Evolutionary conservation across 495 filamentous ascomycete species (phyloP).

Genomic region (Wilcoxina mikolae): DNA sequence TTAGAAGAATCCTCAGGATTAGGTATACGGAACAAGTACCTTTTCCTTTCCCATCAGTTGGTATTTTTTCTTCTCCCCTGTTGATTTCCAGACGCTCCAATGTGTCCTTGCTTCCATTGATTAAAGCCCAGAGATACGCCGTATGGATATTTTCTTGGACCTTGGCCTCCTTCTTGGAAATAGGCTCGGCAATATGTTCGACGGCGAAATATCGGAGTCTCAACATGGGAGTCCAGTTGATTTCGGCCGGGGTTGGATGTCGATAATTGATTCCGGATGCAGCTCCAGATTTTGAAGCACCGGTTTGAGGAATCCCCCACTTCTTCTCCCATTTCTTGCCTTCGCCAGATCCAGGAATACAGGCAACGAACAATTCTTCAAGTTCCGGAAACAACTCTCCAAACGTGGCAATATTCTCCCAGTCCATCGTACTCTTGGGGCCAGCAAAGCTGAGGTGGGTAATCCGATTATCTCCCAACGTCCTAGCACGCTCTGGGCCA

Average conservation of each 20-base stretch:
- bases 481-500: slow-evolving; percentile 3
- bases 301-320: background rate
- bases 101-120: slow-evolving; percentile 11
- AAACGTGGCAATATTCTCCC: slow-evolving; percentile 16
- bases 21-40: background rate
- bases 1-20: background rate
- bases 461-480: slow-evolving; percentile 19
- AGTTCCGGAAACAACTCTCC: slow-evolving; percentile 21
- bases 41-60: slow-evolving; percentile 10
- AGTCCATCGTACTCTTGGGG: slow-evolving; percentile 14
- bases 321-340: slow-evolving; percentile 9
- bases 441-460: slow-evolving; percentile 19
- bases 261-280: too few relatives aligned
- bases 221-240: slow-evolving; percentile 14
- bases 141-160: slow-evolving; percentile 17
- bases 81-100: slow-evolving; percentile 18
- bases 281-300: too few relatives aligned
- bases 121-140: slow-evolving; percentile 18
- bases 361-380: slow-evolving; percentile 13
- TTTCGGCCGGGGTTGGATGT: slow-evolving; percentile 10
- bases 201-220: slow-evolving; percentile 17
- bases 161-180: slow-evolving; percentile 15
- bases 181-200: slow-evolving; percentile 13
- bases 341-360: slow-evolving; percentile 4
- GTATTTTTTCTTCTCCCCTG: slow-evolving; percentile 14